Base-by-base conservation (phyloP, 2,329 filamentous ascomycete genomes). In the Penicillium sp. region DNA sequence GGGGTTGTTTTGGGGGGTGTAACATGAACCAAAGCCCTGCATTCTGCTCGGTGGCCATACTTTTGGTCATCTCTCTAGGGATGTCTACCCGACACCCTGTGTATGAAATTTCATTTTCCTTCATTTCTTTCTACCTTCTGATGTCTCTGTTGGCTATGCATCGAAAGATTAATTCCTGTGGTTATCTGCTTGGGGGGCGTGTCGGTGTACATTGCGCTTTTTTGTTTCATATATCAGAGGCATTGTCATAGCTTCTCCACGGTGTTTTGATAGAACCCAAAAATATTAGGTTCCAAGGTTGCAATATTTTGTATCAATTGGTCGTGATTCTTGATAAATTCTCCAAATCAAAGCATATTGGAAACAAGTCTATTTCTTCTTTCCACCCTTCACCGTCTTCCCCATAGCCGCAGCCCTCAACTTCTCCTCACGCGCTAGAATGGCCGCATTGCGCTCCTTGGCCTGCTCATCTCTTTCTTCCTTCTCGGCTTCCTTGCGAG, bases 401-500 rank as follows among this genome's bases (percentile, higher is more conserved):
- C 76, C 76, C 65, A 74, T 57, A 1, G 76, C 76, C 29, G 73
- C 75, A 52, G 71, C 69, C 39, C 73, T 68, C 64, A 74, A 60
- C 65, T 76, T 79, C 13, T 69, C 69, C 65, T 80, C 76, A 24
- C 71, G 68, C 59, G 75, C 72, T 22, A 65, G 63, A 10, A 54
- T 48, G 27, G 70, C 70, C 27, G 71, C 72, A 31, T 66, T 70
- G 55, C 72, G 70, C 62, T 74, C 71, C 56, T 68, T 71, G 14
- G 76, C 74, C 45, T 71, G 62, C 51, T 74, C 77, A 3, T 76
- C 77, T 57, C 71, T 74, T 64, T 81, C 79, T 55, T 81, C 79
- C 82, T 82, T 85, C 85, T 88, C 86, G 2, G 86, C 93, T 79
- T 90, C 85, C 82, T 93, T 93, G 68, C 91, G 82, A 29, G 87